A percentile compares a stretch with the other conserved stretches of the same genome.
Evolutionary conservation across 495 filamentous ascomycete genomes (phyloP).

Genomic region (Amorphotheca resinae): DNA sequence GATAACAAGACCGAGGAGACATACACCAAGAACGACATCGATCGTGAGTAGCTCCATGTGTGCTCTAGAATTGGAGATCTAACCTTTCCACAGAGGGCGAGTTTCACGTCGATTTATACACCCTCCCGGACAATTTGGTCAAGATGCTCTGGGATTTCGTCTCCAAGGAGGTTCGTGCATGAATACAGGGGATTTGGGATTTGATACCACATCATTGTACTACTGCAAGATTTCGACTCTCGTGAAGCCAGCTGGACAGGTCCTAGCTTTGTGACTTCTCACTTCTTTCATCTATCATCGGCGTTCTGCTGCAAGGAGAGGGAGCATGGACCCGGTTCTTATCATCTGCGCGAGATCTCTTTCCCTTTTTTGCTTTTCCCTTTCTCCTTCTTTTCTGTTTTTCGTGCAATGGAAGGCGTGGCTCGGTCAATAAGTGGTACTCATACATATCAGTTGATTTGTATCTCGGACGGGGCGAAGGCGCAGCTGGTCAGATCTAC

Average conservation of each 20-base stretch:
- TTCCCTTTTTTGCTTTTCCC: no score
- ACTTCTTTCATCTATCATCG: neutral
- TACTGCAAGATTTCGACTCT: neutral
- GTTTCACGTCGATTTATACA: conserved; percentile 97
- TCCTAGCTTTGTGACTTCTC: neutral
- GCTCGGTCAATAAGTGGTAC: no score
- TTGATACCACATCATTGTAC: neutral
- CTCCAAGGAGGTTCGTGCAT: neutral
- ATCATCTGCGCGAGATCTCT: no score
- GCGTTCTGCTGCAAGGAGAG: conserved; percentile 3
- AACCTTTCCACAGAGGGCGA: conserved; percentile 64
- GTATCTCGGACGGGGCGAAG: no score
- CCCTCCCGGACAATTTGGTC: conserved; percentile 65
- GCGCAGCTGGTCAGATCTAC: no score
- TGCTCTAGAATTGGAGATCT: conserved; percentile 2
- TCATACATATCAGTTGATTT: no score
- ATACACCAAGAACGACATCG: conserved; percentile 93
- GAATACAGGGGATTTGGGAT: neutral
- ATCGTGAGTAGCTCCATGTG: conserved; percentile 46
- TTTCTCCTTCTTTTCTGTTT: no score
- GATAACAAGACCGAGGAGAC: conserved; percentile 88
- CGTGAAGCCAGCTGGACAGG: neutral
- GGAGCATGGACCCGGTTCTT: neutral
- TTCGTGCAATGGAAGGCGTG: no score
- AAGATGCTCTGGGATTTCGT: conserved; percentile 94